Conservation (phyloP, 2,329 filamentous ascomycete genomes). For the Colletotrichum graminicola region DNA sequence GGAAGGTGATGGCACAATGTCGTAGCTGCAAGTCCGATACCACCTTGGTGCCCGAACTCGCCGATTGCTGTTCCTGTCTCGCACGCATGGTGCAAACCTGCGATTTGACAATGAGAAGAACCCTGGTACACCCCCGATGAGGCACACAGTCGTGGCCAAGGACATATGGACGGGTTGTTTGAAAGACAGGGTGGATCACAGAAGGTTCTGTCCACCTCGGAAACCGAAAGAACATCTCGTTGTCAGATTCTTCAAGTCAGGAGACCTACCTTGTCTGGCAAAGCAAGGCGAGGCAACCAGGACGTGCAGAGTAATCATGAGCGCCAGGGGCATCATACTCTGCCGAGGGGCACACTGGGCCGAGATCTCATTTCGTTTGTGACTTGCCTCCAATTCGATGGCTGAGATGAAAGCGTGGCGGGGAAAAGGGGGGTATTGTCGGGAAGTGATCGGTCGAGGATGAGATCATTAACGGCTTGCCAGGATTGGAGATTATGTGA, state of each 20-base stretch:
- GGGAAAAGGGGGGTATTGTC: background rate
- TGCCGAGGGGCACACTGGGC: slow-evolving; percentile 12
- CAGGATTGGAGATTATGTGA: slow-evolving; percentile 23
- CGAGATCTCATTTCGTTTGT: slow-evolving; percentile 4
- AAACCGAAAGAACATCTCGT: slow-evolving; percentile 1
- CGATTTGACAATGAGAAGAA: background rate
- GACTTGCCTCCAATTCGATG: background rate
- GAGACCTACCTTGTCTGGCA: slow-evolving; percentile 29
- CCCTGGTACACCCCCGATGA: background rate
- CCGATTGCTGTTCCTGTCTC: background rate
- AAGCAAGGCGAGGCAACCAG: slow-evolving; percentile 27
- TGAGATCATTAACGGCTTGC: slow-evolving; percentile 13
- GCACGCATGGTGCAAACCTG: background rate
- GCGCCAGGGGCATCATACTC: background rate
- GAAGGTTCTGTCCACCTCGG: slow-evolving; percentile 11
- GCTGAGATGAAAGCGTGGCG: background rate
- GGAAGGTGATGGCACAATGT: background rate
- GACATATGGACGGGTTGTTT: slow-evolving; percentile 27
- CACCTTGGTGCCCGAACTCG: slow-evolving; percentile 13
- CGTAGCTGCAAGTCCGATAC: slow-evolving; percentile 5
- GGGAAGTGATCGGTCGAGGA: slow-evolving; percentile 25
- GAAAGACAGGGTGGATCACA: slow-evolving; percentile 3
- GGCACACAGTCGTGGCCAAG: background rate
- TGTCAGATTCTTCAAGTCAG: slow-evolving; percentile 21
- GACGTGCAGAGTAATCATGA: slow-evolving; percentile 12